Percentiles rank a stretch among this genome's conserved stretches.
Evolutionary conservation across 1,284 basidiomycete species (phyloP).

Genomic region (Puccinia horiana): DNA sequence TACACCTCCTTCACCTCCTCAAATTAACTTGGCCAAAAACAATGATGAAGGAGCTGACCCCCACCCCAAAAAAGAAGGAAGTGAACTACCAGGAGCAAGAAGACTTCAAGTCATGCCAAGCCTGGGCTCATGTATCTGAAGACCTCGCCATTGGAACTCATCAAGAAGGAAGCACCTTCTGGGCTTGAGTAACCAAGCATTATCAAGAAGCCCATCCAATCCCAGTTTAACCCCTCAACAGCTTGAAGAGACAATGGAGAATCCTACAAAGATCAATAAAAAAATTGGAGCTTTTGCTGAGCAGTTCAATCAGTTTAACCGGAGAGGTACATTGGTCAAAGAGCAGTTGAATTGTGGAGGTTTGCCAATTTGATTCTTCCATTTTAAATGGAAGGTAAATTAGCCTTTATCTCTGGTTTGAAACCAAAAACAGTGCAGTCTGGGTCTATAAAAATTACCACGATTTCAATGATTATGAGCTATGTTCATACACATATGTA

Average conservation of each 20-base stretch:
- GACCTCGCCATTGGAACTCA: neutral
- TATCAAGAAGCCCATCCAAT: neutral
- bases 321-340: too few relatives aligned
- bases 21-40: too few relatives aligned
- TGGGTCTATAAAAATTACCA: too few relatives aligned
- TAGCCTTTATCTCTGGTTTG: too few relatives aligned
- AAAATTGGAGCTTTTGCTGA: neutral
- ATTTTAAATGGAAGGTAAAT: too few relatives aligned
- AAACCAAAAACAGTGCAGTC: too few relatives aligned
- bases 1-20: too few relatives aligned
- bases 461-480: too few relatives aligned
- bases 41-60: too few relatives aligned
- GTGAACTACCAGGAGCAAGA: neutral
- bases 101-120: neutral
- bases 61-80: neutral
- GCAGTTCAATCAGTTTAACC: neutral
- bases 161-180: conserved; percentile 1
- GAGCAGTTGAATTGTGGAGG: too few relatives aligned
- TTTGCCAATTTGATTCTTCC: too few relatives aligned
- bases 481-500: too few relatives aligned
- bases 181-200: neutral
- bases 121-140: neutral
- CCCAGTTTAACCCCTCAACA: neutral
- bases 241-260: neutral
- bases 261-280: neutral